A percentile compares a stretch with the other conserved stretches of the same genome.
These are phyloP conservation scores for Ambrosia trifida DNA, from an alignment of 129 eudicot genomes.

Conservation along the genomic window DNA sequence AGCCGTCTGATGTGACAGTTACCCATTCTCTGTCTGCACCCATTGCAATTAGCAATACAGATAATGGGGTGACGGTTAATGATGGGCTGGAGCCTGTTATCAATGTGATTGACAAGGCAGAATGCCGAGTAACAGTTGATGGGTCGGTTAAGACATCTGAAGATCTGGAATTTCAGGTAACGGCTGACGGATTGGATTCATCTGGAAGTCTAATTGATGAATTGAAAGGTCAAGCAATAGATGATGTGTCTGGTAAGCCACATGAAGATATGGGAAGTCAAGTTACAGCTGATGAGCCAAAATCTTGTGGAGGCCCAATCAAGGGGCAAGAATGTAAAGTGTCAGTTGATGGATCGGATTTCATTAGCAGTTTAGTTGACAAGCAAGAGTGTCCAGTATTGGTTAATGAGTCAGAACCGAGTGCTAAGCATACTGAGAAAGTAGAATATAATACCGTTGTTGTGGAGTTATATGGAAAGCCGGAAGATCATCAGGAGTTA, in stretches of 20 bases:
- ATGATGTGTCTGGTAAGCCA: constrained; percentile 27
- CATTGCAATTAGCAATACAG: constrained; percentile 21
- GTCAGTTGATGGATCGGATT: constrained; percentile 27
- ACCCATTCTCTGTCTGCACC: constrained; percentile 4
- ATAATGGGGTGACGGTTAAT: constrained; percentile 18
- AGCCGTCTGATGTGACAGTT: constrained; percentile 8
- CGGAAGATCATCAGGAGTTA: constrained; percentile 25
- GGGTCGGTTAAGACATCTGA: constrained; percentile 20
- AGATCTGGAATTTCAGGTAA: constrained; percentile 26
- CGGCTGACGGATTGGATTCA: constrained; percentile 13
- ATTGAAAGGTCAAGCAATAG: constrained; percentile 21
- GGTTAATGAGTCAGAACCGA: constrained; percentile 26
- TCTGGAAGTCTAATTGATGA: constrained; percentile 20
- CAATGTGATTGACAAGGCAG: constrained; percentile 17
- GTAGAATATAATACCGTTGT: constrained; percentile 12
- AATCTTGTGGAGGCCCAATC: constrained; percentile 26
- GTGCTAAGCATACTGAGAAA: constrained; percentile 16
- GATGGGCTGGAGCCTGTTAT: constrained; percentile 15
- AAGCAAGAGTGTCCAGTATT: constrained; percentile 29
- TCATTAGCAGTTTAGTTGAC: constrained; percentile 25
- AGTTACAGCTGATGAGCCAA: constrained; percentile 19
- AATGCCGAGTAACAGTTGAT: constrained; percentile 18
- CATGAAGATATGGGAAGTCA: constrained; percentile 23
- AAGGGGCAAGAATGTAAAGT: constrained; percentile 26
- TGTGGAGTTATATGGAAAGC: not conserved